These are phyloP conservation scores for Fraxinus platypoda DNA, from an alignment of 305 asterid genomes.

Conservation along the genomic window DNA sequence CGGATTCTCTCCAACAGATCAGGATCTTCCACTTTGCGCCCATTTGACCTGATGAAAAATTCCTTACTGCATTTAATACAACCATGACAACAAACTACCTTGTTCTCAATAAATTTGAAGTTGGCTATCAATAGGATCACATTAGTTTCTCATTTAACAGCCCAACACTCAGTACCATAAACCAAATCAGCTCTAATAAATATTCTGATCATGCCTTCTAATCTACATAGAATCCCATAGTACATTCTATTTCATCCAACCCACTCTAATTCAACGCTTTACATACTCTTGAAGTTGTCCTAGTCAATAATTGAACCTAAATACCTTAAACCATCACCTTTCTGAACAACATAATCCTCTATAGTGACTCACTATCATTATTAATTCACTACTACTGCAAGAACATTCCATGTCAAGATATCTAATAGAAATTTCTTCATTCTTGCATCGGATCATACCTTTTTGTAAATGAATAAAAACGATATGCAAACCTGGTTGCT, in stretches of 20 bases:
- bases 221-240: background rate
- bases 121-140: background rate
- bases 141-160: background rate
- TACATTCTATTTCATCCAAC: background rate
- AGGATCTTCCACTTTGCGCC: constrained; percentile 92
- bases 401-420: background rate
- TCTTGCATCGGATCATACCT: background rate
- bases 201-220: background rate
- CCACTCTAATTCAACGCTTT: background rate
- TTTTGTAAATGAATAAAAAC: background rate
- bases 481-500: background rate
- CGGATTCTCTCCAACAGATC: constrained; percentile 96
- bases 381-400: background rate
- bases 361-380: background rate
- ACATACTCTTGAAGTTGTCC: background rate
- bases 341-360: background rate
- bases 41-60: constrained; percentile 55
- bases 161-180: background rate
- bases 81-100: background rate
- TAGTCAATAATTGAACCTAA: background rate
- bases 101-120: background rate
- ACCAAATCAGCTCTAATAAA: background rate
- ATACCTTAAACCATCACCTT: background rate
- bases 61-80: background rate
- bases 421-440: background rate